Evolutionary conservation across 2,329 filamentous ascomycete species (phyloP).

Genomic region (Alternaria brassicae): DNA sequence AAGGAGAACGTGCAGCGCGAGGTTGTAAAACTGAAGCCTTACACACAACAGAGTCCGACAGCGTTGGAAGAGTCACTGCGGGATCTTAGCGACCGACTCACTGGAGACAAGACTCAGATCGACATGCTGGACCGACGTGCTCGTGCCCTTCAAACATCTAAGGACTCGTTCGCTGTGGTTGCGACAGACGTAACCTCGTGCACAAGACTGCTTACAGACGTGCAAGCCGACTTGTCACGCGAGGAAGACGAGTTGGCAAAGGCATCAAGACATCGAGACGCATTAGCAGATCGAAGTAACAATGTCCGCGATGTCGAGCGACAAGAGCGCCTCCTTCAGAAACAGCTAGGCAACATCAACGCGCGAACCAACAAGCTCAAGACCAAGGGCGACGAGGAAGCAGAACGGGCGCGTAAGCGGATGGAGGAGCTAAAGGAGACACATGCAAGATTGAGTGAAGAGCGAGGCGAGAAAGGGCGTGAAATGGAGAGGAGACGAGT

Average conservation of each 20-base stretch:
- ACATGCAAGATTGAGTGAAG: constrained; percentile 81
- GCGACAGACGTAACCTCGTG: constrained; percentile 84
- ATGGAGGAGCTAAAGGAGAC: constrained; percentile 88
- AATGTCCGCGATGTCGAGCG: constrained; percentile 92
- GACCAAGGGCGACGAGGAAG: constrained; percentile 80
- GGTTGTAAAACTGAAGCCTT: constrained; percentile 86
- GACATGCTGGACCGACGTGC: constrained; percentile 85
- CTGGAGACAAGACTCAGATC: constrained; percentile 81
- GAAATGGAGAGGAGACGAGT: constrained; percentile 92
- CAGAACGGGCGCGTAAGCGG: constrained; percentile 78
- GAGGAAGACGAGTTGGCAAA: constrained; percentile 89
- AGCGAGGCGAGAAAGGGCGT: constrained; percentile 83
- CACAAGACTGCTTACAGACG: constrained; percentile 88
- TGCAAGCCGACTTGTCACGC: constrained; percentile 81
- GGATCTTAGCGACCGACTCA: constrained; percentile 80
- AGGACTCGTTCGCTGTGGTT: constrained; percentile 86
- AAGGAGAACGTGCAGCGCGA: constrained; percentile 80
- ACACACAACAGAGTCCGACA: constrained; percentile 86
- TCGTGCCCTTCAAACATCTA: constrained; percentile 89
- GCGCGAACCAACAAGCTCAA: constrained; percentile 86
- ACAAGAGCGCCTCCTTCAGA: constrained; percentile 80
- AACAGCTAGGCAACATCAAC: constrained; percentile 84
- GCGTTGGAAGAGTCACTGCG: constrained; percentile 81
- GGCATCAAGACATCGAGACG: constrained; percentile 82
- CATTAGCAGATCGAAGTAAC: constrained; percentile 84